Conservation (phyloP, 2,329 filamentous ascomycete species). For the Aspergillus vadensis region DNA sequence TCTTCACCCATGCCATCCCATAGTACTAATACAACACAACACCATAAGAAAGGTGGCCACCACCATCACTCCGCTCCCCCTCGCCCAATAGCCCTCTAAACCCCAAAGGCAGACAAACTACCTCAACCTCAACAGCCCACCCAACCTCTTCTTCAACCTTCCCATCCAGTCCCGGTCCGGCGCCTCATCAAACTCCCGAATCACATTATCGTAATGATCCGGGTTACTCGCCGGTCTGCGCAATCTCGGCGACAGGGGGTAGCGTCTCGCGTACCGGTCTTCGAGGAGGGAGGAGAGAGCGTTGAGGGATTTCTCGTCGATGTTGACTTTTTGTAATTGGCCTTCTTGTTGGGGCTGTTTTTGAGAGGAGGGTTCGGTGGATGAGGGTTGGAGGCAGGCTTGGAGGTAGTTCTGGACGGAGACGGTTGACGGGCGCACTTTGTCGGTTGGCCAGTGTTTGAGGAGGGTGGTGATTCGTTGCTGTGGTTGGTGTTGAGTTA, state of each 20-base stretch:
- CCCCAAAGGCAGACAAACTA: neutral
- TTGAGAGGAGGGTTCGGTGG: slow-evolving; percentile 15
- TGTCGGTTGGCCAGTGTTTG: slow-evolving; percentile 48
- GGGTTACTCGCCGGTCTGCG: slow-evolving; percentile 55
- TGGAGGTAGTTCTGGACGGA: slow-evolving; percentile 48
- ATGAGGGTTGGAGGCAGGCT: slow-evolving; percentile 30
- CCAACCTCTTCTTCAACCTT: slow-evolving; percentile 49
- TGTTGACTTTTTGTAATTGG: slow-evolving; percentile 18
- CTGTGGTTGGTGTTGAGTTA: neutral
- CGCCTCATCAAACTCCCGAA: slow-evolving; percentile 56
- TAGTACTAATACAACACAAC: neutral
- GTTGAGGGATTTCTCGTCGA: slow-evolving; percentile 51
- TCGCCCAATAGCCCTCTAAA: neutral
- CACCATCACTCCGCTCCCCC: neutral
- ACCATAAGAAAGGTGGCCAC: neutral
- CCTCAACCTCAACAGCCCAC: slow-evolving; percentile 50
- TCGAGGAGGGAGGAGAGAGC: slow-evolving; percentile 63
- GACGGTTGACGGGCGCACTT: slow-evolving; percentile 47
- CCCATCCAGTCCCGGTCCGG: slow-evolving; percentile 52
- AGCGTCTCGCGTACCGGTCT: slow-evolving; percentile 57
- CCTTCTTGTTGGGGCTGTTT: slow-evolving; percentile 15
- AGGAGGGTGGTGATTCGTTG: slow-evolving; percentile 45
- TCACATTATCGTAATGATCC: slow-evolving; percentile 55
- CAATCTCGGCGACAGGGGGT: slow-evolving; percentile 50
- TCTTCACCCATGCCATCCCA: neutral